Conservation (phyloP, 768 basidiomycete species). For the Suillus placidus region DNA sequence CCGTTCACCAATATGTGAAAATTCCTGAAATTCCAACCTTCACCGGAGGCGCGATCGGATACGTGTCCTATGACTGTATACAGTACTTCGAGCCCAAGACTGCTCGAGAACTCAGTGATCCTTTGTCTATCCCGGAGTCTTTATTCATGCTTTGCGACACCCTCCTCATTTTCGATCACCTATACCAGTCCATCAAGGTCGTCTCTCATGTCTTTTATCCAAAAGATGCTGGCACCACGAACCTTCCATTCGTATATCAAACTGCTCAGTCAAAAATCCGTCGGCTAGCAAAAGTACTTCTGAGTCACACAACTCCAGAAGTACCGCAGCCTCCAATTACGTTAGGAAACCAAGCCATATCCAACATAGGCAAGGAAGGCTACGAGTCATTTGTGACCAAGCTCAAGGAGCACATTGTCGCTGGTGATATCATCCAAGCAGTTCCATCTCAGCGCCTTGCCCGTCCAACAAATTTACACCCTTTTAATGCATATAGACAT, state of each 20-base stretch:
- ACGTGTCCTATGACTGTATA: slow-evolving; percentile 95
- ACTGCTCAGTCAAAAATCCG: slow-evolving; percentile 84
- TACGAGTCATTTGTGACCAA: slow-evolving; percentile 91
- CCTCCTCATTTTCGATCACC: slow-evolving; percentile 94
- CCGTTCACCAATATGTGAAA: slow-evolving; percentile 86
- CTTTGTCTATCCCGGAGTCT: slow-evolving; percentile 89
- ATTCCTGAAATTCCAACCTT: slow-evolving; percentile 93
- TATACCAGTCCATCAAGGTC: slow-evolving; percentile 92
- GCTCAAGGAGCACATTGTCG: slow-evolving; percentile 92
- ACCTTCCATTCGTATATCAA: slow-evolving; percentile 84
- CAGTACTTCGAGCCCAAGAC: slow-evolving; percentile 97
- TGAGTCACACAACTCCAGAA: slow-evolving; percentile 57
- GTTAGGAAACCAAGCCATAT: slow-evolving; percentile 71
- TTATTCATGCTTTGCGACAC: slow-evolving; percentile 97
- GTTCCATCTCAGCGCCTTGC: slow-evolving; percentile 93
- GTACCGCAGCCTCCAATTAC: slow-evolving; percentile 63
- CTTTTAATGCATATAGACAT: slow-evolving; percentile 96
- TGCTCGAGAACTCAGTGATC: slow-evolving; percentile 70
- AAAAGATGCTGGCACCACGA: slow-evolving; percentile 61
- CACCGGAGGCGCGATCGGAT: slow-evolving; percentile 97
- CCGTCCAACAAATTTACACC: slow-evolving; percentile 85
- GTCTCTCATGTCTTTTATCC: slow-evolving; percentile 96
- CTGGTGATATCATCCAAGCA: slow-evolving; percentile 98
- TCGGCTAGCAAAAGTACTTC: slow-evolving; percentile 72
- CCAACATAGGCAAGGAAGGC: slow-evolving; percentile 92